These are phyloP conservation scores for Rehmannia glutinosa DNA, from an alignment of 257 asterid genomes.

Conservation along the genomic window DNA sequence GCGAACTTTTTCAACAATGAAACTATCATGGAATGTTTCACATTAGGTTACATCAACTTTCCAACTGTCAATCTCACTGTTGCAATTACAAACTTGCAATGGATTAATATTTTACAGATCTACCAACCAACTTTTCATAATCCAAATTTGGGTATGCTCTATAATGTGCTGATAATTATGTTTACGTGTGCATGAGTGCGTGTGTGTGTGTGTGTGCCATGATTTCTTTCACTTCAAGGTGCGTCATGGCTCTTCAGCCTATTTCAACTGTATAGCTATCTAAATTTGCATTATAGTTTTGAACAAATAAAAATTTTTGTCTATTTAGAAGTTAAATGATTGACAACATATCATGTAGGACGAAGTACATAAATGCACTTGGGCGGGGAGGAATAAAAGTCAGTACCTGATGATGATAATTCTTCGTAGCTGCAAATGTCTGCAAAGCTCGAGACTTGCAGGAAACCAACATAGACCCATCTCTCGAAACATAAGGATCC, in stretches of 20 bases:
- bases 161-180: too few relatives aligned
- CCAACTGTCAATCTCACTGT: background rate
- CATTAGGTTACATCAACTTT: background rate
- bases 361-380: slow-evolving; percentile 2
- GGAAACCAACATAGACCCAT: slow-evolving; percentile 28
- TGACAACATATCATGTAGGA: slow-evolving; percentile 1
- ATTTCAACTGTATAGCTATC: too few relatives aligned
- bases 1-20: background rate
- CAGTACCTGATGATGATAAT: slow-evolving; percentile 72
- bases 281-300: slow-evolving; percentile 5
- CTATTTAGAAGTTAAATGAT: background rate
- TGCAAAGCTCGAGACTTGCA: slow-evolving; percentile 40
- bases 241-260: too few relatives aligned
- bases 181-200: too few relatives aligned
- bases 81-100: background rate
- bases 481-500: slow-evolving; percentile 32
- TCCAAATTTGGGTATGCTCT: too few relatives aligned
- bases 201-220: too few relatives aligned
- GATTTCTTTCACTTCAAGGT: too few relatives aligned
- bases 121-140: background rate
- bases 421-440: slow-evolving; percentile 43
- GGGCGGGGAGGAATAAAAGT: background rate
- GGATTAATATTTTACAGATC: background rate
- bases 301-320: background rate
- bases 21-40: background rate